These are phyloP conservation scores for Nannizziopsis arthrosporioides DNA, from an alignment of 2,329 filamentous ascomycete genomes.

Conservation along the genomic window DNA sequence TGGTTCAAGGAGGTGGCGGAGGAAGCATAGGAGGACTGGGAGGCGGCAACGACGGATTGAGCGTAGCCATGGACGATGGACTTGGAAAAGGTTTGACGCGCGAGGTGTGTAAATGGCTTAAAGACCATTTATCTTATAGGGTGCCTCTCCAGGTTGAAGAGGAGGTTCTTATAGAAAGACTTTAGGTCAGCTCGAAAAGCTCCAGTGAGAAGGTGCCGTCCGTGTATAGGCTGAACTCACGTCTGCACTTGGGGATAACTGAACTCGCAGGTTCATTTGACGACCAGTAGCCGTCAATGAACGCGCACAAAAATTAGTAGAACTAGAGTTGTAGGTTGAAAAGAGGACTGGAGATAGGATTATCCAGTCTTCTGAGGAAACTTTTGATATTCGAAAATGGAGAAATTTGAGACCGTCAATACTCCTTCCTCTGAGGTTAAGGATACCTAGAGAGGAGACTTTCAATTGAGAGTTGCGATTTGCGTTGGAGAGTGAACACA, in stretches of 20 bases:
- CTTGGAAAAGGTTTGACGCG: slow-evolving; percentile 95
- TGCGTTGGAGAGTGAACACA: too few relatives aligned
- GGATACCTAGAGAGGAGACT: slow-evolving; percentile 5
- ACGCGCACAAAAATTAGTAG: slow-evolving; percentile 3
- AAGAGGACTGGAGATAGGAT: neutral
- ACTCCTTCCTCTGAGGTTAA: slow-evolving; percentile 2
- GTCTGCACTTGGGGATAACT: slow-evolving; percentile 46
- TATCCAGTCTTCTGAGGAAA: neutral
- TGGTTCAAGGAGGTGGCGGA: slow-evolving; percentile 46
- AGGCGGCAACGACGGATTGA: slow-evolving; percentile 91
- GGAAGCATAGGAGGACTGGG: slow-evolving; percentile 69
- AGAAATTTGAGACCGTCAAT: neutral
- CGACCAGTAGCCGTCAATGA: slow-evolving; percentile 76
- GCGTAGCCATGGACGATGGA: slow-evolving; percentile 96
- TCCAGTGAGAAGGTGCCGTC: slow-evolving; percentile 17
- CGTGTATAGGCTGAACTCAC: slow-evolving; percentile 39
- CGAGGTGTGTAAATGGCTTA: slow-evolving; percentile 64
- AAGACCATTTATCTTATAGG: slow-evolving; percentile 76
- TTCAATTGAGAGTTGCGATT: neutral
- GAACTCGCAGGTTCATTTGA: slow-evolving; percentile 97
- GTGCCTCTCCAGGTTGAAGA: slow-evolving; percentile 53
- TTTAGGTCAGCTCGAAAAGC: slow-evolving; percentile 1
- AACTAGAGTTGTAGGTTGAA: neutral
- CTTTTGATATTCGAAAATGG: neutral
- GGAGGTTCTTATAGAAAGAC: slow-evolving; percentile 34